Base-by-base conservation (phyloP, 306 rosid genomes). In the Inga leiocalycina region DNA sequence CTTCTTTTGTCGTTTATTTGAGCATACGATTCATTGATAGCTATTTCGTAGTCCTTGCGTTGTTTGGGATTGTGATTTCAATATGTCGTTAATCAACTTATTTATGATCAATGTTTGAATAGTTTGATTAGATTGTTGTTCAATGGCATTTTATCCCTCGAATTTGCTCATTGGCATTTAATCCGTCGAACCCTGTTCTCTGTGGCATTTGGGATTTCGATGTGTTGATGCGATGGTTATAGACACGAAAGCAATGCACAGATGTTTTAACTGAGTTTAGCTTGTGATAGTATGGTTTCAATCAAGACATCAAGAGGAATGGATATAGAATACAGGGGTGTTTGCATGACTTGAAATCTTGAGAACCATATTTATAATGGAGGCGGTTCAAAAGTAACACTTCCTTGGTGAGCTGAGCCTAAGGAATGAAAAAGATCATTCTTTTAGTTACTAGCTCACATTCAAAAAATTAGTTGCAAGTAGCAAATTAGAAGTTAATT, bases 121-220 rank as follows among this genome's bases (percentile, higher is more conserved):
- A 14, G 10, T 49, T 43, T 70, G 68, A 61, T 84, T 44, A 59
- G 61, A 78, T 13, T 43, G 45, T 45, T 85, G 82, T 56, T 19
- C 10, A 10, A 10, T 22, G 66, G 66, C 34, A 59, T 59, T 59
- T 22, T 5, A 80, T 70, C 52, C 8, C 48, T 44, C 39, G 79
- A 48, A 24, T 44, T 49, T 14, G 54, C 19, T 13, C 5, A 4
- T 22, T 22, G 66, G 66, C 34, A 59, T 59, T 59, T 22, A 6
- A 80, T 69, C 67, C 4, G 64, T 59, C 39, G 83, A 48, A 24
- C 32, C 61, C 70, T 52, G 45, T 41, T 71, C 59, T 48, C 3
- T 39, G 48, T 78, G 49, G 72, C 22, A 75, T 54, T 54, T 79
- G 68, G 35, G 74, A 69, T 66, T 66, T 67, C 2, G 1, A 32